phyloP scores from a whole-genome alignment of 306 rosid species.

The Pyrus pyrifolia region DNA sequence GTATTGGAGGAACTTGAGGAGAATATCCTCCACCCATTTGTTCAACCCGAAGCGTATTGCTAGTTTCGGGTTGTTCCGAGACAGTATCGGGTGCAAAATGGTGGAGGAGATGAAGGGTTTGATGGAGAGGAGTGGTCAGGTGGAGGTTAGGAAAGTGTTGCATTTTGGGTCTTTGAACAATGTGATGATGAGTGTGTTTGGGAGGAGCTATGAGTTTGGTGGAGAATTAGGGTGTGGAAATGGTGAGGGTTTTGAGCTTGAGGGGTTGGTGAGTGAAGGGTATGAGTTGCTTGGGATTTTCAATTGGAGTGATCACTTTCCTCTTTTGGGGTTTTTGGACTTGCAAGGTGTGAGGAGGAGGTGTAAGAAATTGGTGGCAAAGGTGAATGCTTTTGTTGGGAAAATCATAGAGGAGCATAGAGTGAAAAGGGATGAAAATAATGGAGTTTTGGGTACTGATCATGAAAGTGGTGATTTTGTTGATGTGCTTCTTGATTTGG shows the following conservation, averaged over 20 bases:
- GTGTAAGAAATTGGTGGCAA: slow-evolving; percentile 40
- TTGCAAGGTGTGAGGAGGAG: slow-evolving; percentile 65
- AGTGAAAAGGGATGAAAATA: slow-evolving; percentile 10
- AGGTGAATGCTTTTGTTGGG: slow-evolving; percentile 61
- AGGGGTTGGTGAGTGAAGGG: slow-evolving; percentile 59
- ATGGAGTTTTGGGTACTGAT: background rate
- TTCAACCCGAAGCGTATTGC: slow-evolving; percentile 46
- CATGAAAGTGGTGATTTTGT: slow-evolving; percentile 46
- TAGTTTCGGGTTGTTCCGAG: slow-evolving; percentile 26
- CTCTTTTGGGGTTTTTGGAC: slow-evolving; percentile 54
- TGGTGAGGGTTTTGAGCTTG: slow-evolving; percentile 34
- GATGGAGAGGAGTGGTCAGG: slow-evolving; percentile 26
- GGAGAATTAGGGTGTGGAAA: background rate
- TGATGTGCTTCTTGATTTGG: slow-evolving; percentile 72
- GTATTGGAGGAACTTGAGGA: slow-evolving; percentile 76
- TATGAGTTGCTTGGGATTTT: slow-evolving; percentile 67
- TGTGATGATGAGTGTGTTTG: slow-evolving; percentile 73
- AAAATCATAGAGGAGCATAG: slow-evolving; percentile 53
- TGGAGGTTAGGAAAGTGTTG: slow-evolving; percentile 47
- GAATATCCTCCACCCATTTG: slow-evolving; percentile 48
- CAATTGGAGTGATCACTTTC: slow-evolving; percentile 77
- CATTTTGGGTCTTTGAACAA: slow-evolving; percentile 57
- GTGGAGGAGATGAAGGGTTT: slow-evolving; percentile 13
- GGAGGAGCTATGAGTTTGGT: slow-evolving; percentile 45
- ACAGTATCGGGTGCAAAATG: slow-evolving; percentile 33